Evolutionary conservation across 176 grass and related monocot species (phyloP).

Genomic region (Pontederia paniculata): DNA sequence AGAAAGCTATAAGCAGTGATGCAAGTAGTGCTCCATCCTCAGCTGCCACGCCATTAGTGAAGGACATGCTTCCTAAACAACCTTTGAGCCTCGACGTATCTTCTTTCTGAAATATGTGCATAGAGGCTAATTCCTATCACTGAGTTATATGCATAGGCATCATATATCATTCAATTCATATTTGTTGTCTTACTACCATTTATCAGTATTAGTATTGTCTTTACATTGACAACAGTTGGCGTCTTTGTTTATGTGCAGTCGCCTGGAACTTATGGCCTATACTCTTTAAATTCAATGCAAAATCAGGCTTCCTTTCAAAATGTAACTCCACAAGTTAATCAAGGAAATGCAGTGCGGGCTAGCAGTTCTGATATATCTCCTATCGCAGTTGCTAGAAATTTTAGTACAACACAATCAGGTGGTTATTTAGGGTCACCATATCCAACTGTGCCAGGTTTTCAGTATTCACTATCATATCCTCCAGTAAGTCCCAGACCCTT

Average conservation of each 20-base stretch:
- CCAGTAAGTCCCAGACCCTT: slow-evolving; percentile 41
- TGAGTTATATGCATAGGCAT: too few species aligned
- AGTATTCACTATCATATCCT: slow-evolving; percentile 53
- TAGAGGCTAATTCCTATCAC: too few species aligned
- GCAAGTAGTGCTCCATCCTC: too few species aligned
- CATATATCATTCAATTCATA: too few species aligned
- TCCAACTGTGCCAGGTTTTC: slow-evolving; percentile 47
- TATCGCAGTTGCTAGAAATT: slow-evolving; percentile 47
- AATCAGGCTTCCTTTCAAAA: slow-evolving; percentile 70
- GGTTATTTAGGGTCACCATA: slow-evolving; percentile 40
- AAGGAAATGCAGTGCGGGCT: slow-evolving; percentile 46
- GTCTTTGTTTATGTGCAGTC: slow-evolving; percentile 32
- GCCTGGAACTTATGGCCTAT: slow-evolving; percentile 79
- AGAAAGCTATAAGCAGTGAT: too few species aligned
- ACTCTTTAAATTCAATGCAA: slow-evolving; percentile 85
- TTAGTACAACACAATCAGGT: slow-evolving; percentile 50
- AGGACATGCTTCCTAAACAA: too few species aligned
- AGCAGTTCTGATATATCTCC: slow-evolving; percentile 62
- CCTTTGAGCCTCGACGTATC: too few species aligned
- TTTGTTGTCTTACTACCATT: neutral
- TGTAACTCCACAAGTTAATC: slow-evolving; percentile 60
- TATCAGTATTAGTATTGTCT: neutral
- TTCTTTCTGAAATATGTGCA: too few species aligned
- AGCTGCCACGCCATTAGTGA: too few species aligned
- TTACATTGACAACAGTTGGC: slow-evolving; percentile 17